Evolutionary conservation across 163 green algal species (phyloP).

Genomic region (Scenedesmus sp.): DNA sequence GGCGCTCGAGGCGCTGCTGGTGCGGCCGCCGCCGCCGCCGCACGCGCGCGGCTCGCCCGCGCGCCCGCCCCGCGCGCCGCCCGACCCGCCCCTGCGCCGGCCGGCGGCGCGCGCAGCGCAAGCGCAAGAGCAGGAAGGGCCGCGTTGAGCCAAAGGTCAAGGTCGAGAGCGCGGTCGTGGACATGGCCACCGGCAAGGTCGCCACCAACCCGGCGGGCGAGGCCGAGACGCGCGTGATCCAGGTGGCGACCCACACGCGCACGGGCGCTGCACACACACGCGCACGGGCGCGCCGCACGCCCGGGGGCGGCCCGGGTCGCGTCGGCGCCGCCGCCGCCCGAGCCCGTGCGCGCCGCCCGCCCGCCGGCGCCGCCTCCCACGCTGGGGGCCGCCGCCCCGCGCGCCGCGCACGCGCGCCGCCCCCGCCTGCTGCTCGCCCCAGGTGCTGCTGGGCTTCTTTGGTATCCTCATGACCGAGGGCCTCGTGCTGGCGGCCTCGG

Average conservation of each 20-base stretch:
- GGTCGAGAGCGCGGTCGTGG: slow-evolving; percentile 55
- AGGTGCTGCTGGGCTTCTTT: slow-evolving; percentile 52
- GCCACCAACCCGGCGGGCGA: slow-evolving; percentile 32
- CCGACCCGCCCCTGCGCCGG: neutral
- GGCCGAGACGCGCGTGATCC: slow-evolving; percentile 41
- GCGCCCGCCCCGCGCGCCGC: too few relatives aligned
- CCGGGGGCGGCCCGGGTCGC: neutral
- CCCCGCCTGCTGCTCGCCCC: too few relatives aligned
- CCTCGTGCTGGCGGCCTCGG: slow-evolving; percentile 53
- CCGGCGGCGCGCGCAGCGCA: neutral
- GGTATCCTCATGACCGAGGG: slow-evolving; percentile 44
- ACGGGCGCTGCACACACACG: too few relatives aligned
- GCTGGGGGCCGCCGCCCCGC: too few relatives aligned
- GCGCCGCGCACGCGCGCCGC: too few relatives aligned
- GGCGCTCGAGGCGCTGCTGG: slow-evolving; percentile 32
- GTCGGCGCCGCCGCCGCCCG: neutral
- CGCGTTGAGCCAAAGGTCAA: slow-evolving; percentile 54
- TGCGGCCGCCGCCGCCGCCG: neutral
- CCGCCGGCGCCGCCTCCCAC: neutral
- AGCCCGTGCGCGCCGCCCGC: neutral
- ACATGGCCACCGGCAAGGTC: slow-evolving; percentile 55
- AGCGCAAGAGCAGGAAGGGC: slow-evolving; percentile 31
- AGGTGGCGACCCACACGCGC: neutral
- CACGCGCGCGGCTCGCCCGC: too few relatives aligned
- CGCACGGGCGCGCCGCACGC: too few relatives aligned